phyloP scores from a whole-genome alignment of 2,329 filamentous ascomycete genomes.

The Fusarium sp. region DNA sequence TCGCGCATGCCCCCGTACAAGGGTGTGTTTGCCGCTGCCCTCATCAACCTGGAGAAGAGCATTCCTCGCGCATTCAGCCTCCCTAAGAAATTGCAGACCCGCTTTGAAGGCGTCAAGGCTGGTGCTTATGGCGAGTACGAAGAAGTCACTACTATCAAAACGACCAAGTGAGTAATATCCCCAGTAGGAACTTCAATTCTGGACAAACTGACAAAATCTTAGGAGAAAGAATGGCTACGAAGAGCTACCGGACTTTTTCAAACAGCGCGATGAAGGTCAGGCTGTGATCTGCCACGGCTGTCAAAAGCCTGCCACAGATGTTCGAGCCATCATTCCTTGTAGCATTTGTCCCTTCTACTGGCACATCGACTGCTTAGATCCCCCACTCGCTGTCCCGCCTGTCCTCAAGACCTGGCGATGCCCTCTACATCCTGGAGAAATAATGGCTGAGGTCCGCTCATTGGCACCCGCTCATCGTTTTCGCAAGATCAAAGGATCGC shows the following conservation, averaged over 20 bases:
- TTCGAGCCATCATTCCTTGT: conserved; percentile 84
- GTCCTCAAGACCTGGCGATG: conserved; percentile 86
- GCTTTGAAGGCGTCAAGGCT: conserved; percentile 83
- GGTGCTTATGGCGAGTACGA: conserved; percentile 84
- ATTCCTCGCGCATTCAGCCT: conserved; percentile 80
- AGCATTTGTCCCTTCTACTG: conserved; percentile 84
- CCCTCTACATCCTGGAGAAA: conserved; percentile 84
- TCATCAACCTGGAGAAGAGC: conserved; percentile 73
- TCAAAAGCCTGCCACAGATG: conserved; percentile 69
- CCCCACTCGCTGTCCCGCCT: conserved; percentile 83
- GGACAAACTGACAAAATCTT: conserved; percentile 14
- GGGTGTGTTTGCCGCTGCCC: conserved; percentile 71
- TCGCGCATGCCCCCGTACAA: conserved; percentile 59
- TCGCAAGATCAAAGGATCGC: conserved; percentile 68
- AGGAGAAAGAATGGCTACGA: conserved; percentile 69
- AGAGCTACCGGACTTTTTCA: conserved; percentile 74
- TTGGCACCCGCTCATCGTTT: conserved; percentile 71
- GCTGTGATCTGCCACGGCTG: conserved; percentile 83
- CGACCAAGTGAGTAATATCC: conserved; percentile 67
- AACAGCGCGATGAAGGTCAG: conserved; percentile 79
- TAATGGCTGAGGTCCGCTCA: conserved; percentile 70
- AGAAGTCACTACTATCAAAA: conserved; percentile 71
- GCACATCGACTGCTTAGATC: conserved; percentile 93
- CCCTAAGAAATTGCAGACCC: conserved; percentile 76
- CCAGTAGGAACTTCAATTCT: not conserved